Evolutionary conservation across 495 filamentous ascomycete species (phyloP).

Genomic region (Penicillium flavigenum): DNA sequence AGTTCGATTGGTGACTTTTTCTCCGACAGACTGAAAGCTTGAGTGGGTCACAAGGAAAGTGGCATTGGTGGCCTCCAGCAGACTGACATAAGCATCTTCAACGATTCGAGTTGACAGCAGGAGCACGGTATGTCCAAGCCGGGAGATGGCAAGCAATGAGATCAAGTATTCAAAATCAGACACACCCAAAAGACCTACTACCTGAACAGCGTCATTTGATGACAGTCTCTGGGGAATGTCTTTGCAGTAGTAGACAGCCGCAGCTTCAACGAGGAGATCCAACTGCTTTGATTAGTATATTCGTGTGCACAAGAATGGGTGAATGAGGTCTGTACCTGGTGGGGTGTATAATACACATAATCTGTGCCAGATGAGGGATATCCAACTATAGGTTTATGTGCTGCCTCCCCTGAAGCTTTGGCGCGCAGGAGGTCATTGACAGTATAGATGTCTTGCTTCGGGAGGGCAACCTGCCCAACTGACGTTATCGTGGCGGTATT

Average conservation of each 20-base stretch:
- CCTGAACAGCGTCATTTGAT: conserved; percentile 34
- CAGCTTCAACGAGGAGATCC: conserved; percentile 33
- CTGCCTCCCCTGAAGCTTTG: conserved; percentile 22
- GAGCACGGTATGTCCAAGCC: conserved; percentile 48
- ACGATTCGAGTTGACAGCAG: conserved; percentile 48
- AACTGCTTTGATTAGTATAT: conserved; percentile 15
- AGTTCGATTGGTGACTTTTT: conserved; percentile 17
- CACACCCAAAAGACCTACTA: conserved; percentile 44
- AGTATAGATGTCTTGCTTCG: conserved; percentile 19
- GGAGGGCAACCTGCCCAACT: neutral
- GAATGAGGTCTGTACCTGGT: conserved; percentile 18
- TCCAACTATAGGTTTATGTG: conserved; percentile 32
- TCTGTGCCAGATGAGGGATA: conserved; percentile 32
- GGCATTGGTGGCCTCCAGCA: conserved; percentile 31
- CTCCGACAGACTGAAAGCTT: conserved; percentile 18
- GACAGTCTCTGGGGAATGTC: conserved; percentile 23
- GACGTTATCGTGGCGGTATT: neutral
- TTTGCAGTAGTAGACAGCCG: conserved; percentile 24
- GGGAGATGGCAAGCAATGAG: conserved; percentile 41
- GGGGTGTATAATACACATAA: conserved; percentile 37
- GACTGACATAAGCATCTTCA: conserved; percentile 41
- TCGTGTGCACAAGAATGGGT: no score
- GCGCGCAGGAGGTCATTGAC: conserved; percentile 29
- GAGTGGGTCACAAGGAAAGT: conserved; percentile 22
- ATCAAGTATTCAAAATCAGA: conserved; percentile 47